Percentiles rank a stretch among this genome's conserved stretches.
phyloP scores from a whole-genome alignment of 805 yeast species.

The Cephaloascus fragrans region DNA sequence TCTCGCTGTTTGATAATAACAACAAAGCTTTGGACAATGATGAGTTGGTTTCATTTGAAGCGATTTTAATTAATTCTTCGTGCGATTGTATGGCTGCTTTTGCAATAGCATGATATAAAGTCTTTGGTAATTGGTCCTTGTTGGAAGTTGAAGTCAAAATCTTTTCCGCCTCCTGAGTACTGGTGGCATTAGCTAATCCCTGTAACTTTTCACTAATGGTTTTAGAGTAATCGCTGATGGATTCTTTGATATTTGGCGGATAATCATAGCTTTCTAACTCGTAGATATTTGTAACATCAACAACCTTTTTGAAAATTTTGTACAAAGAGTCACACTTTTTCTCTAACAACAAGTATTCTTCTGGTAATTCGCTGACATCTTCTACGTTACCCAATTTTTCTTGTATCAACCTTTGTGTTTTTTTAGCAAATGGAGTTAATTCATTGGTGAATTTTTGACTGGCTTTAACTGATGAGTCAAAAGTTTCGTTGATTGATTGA shows the following conservation, averaged over 20 bases:
- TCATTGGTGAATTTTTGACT: conserved; percentile 29
- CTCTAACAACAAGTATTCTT: conserved; percentile 61
- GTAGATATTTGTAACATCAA: conserved; percentile 50
- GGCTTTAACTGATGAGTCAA: conserved; percentile 26
- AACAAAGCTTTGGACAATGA: conserved; percentile 45
- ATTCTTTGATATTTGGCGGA: conserved; percentile 70
- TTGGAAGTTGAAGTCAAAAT: conserved; percentile 28
- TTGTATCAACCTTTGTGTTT: conserved; percentile 51
- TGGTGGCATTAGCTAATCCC: conserved; percentile 52
- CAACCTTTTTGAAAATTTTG: conserved; percentile 42
- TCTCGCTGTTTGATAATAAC: conserved; percentile 46
- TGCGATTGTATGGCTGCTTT: conserved; percentile 44
- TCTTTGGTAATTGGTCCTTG: conserved; percentile 40
- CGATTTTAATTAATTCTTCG: conserved; percentile 23
- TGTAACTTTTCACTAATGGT: conserved; percentile 44
- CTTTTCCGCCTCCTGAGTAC: conserved; percentile 59
- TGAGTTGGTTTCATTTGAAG: conserved; percentile 21
- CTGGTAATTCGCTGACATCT: conserved; percentile 64
- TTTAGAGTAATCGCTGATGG: conserved; percentile 52
- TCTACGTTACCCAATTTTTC: conserved; percentile 57
- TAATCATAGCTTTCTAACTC: conserved; percentile 73
- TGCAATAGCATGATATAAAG: conserved; percentile 63
- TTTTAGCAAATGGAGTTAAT: conserved; percentile 45
- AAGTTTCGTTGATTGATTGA: conserved; percentile 29
- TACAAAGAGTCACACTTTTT: conserved; percentile 56